Percentiles rank a stretch among this genome's conserved stretches.
Evolutionary conservation across 148 eudicot genomes (phyloP).

Genomic region (Persicaria tinctoria): DNA sequence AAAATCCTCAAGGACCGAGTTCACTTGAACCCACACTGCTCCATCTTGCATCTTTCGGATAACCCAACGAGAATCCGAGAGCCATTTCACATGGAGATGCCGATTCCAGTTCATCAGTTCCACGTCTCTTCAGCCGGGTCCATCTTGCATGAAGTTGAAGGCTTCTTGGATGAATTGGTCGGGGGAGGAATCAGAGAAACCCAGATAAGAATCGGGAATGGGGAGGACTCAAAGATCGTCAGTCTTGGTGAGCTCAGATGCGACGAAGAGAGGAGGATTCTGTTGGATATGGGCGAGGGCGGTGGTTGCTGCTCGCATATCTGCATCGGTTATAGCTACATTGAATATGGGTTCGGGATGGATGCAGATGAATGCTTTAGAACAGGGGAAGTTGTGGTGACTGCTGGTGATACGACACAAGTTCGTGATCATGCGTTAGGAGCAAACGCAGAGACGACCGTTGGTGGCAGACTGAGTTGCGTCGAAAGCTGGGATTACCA

Average conservation of each 20-base stretch:
- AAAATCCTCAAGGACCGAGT: conserved; percentile 68
- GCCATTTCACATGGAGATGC: conserved; percentile 37
- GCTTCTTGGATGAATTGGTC: conserved; percentile 41
- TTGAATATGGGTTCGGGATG: conserved; percentile 27
- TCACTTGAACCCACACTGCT: conserved; percentile 56
- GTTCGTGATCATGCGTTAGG: conserved; percentile 19
- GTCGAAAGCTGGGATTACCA: conserved; percentile 66
- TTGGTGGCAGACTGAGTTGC: conserved; percentile 55
- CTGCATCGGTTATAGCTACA: conserved; percentile 56
- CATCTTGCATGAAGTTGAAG: conserved; percentile 66
- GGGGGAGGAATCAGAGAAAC: conserved; percentile 57
- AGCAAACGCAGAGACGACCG: background rate
- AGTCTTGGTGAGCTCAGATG: conserved; percentile 70
- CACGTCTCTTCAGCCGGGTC: conserved; percentile 60
- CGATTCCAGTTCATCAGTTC: conserved; percentile 51
- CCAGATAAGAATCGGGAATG: conserved; percentile 50
- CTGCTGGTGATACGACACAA: conserved; percentile 30
- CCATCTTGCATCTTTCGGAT: conserved; percentile 65
- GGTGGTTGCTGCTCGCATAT: conserved; percentile 32
- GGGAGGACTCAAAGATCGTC: conserved; percentile 41
- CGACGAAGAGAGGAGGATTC: conserved; percentile 70
- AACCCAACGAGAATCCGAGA: conserved; percentile 34
- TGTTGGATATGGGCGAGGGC: conserved; percentile 32
- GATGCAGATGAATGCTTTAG: conserved; percentile 33
- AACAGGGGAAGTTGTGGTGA: conserved; percentile 57